A percentile compares a stretch with the other conserved stretches of the same genome.
Evolutionary conservation across 2,329 filamentous ascomycete genomes (phyloP).

Genomic region (Colletotrichum orchidophilum): DNA sequence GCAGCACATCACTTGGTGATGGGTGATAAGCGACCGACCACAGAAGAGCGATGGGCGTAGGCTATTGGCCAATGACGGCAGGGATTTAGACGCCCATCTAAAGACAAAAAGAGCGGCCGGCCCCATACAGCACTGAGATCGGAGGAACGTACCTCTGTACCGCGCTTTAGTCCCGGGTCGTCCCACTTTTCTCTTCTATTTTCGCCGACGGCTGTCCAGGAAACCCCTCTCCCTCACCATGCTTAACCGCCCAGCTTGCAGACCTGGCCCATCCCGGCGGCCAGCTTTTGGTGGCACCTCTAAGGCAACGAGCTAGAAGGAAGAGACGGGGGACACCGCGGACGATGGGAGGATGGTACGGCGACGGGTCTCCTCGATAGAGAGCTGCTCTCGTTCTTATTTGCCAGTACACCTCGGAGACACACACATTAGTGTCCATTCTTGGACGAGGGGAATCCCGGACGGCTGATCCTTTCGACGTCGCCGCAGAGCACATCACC

Average conservation of each 20-base stretch:
- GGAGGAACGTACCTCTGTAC: background rate
- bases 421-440: background rate
- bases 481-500: conserved; percentile 26
- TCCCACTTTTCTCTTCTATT: conserved; percentile 26
- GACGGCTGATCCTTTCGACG: conserved; percentile 26
- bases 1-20: conserved; percentile 32
- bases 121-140: background rate
- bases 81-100: conserved; percentile 33
- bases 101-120: conserved; percentile 14
- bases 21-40: conserved; percentile 32
- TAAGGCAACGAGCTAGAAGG: conserved; percentile 17
- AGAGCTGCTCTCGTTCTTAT: conserved; percentile 18
- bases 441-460: conserved; percentile 23
- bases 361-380: background rate
- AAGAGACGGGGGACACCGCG: conserved; percentile 16
- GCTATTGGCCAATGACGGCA: conserved; percentile 23
- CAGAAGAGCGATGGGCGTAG: conserved; percentile 5
- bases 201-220: conserved; percentile 15
- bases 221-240: conserved; percentile 32
- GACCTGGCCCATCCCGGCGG: conserved; percentile 28
- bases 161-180: conserved; percentile 7
- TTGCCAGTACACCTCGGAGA: conserved; percentile 21
- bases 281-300: conserved; percentile 26
- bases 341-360: conserved; percentile 12
- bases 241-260: conserved; percentile 34